Evolutionary conservation across 2,329 filamentous ascomycete genomes (phyloP), one percentile per base, ranked within the genome.

Genomic region (Thelonectria rubi): DNA sequence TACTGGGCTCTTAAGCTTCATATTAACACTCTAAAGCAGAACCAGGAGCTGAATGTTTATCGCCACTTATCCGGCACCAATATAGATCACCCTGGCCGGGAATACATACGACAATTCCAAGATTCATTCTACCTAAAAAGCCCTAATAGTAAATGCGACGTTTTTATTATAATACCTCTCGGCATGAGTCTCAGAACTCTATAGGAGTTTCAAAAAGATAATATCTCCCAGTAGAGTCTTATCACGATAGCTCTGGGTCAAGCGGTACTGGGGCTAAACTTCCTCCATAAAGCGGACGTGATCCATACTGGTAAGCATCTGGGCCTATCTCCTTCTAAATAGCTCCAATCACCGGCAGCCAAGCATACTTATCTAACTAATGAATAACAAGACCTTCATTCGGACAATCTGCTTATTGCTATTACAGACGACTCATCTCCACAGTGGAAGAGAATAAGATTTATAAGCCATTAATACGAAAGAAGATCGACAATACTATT

Each of bases 381-480:
- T 17, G 49, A 53, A 8, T 11, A 42, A 26, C 21, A 60, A 79
- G 77, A 79, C 55, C 37, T 79, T 12, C 73, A 78, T 24, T 69
- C 76, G 1, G 73, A 72, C 15, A 79, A 79, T 55, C 69, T 80
- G 2, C 70, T 80, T 1, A 64, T 78, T 17, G 76, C 69, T 2
- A 65, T 78, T 10, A 58, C 63, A 6, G 70, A 79, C 21, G 60
- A 72, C 7, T 72, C 76, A 1, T 79, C 14, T 34, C 55, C 1
- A 66, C 42, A 7, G 69, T 76, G 5, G 77, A 79, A 60, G 65
- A 75, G 8, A 65, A 64, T 14, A 76, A 79, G 62, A 48, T 72
- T 5, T 39, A 71, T 15, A 53, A 66, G 10, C 77, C 77, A n/a
- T 69, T 66, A 17, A 65, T 75, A 14, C 66, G 74, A 34, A 79